Evolutionary conservation across 148 eudicot species (phyloP).

Genomic region (Tetragonia tetragonoides): DNA sequence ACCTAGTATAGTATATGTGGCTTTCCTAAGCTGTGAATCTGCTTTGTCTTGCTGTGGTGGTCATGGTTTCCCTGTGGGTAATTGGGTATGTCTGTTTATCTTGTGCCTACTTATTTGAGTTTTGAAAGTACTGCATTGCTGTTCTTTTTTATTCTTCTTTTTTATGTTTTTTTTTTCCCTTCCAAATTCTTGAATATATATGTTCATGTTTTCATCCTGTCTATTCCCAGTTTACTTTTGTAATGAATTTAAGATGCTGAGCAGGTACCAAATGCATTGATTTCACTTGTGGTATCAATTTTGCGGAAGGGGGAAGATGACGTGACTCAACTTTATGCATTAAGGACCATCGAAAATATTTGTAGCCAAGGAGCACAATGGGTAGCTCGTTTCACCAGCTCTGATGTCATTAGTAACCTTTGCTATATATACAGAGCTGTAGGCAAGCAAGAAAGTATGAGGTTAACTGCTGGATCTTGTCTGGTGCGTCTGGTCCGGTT

Average conservation of each 20-base stretch:
- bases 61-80: background rate
- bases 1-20: background rate
- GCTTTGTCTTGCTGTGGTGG: background rate
- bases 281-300: conserved; percentile 76
- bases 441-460: conserved; percentile 86
- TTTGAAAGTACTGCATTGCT: background rate
- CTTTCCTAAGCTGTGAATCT: background rate
- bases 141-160: no score
- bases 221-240: background rate
- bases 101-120: background rate
- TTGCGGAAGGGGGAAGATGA: conserved; percentile 97
- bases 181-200: no score
- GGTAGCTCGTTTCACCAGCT: conserved; percentile 90
- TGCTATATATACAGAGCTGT: conserved; percentile 80
- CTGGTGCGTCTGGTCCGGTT: conserved; percentile 81
- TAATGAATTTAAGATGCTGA: background rate
- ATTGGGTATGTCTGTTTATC: conserved; percentile 1
- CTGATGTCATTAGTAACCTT: conserved; percentile 79
- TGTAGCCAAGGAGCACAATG: conserved; percentile 90
- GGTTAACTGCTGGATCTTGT: conserved; percentile 94
- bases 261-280: conserved; percentile 81
- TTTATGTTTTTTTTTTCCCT: no score
- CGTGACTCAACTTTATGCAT: conserved; percentile 84
- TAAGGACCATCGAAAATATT: conserved; percentile 92
- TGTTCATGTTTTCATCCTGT: background rate